Evolutionary conservation across 441 rosid species (phyloP).

Genomic region (Metrosideros polymorpha): DNA sequence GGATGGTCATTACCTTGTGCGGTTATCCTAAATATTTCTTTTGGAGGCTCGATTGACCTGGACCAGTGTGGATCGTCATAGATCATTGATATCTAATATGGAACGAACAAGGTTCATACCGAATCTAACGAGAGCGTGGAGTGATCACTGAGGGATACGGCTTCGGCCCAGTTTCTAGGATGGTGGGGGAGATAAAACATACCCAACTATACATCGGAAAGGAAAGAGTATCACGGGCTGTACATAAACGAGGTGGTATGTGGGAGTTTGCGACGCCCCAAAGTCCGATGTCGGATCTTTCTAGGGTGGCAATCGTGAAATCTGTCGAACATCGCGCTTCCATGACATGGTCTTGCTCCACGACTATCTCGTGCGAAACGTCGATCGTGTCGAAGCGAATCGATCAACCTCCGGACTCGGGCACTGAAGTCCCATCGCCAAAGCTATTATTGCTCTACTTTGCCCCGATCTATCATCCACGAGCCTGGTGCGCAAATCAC

Average conservation of each 20-base stretch:
- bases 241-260: background rate
- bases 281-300: background rate
- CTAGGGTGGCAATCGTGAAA: background rate
- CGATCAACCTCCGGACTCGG: background rate
- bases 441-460: background rate
- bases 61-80: too few relatives aligned
- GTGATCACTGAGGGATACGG: background rate
- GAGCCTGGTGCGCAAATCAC: background rate
- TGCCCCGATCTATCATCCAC: background rate
- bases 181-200: background rate
- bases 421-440: background rate
- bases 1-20: background rate
- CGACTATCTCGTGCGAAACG: background rate
- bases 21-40: background rate
- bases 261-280: background rate
- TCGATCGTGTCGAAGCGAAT: background rate
- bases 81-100: background rate
- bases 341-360: background rate
- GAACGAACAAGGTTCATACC: background rate
- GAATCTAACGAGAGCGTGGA: background rate
- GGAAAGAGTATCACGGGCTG: background rate
- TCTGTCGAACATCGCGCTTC: background rate
- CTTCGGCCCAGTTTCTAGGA: accelerated
- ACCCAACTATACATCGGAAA: accelerated
- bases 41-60: background rate